Percentiles rank a stretch among this genome's conserved stretches.
Evolutionary conservation across 208 protist species (phyloP).

Genomic region (Wallacemonas sp.): DNA sequence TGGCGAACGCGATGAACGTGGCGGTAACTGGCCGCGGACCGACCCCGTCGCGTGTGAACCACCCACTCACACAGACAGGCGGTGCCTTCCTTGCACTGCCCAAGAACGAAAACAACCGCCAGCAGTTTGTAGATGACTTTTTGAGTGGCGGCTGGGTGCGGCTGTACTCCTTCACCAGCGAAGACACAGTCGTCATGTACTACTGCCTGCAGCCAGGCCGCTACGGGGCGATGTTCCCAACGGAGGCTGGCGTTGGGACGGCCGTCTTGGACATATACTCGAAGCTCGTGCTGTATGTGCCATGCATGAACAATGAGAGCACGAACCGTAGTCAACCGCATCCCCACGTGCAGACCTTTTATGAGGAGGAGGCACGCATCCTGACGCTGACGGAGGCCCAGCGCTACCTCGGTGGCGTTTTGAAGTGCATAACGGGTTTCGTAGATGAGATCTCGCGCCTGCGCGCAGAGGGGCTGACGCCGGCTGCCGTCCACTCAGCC

Average conservation of each 20-base stretch:
- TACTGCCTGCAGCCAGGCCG: constrained; percentile 85
- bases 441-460: constrained; percentile 64
- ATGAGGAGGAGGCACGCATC: constrained; percentile 79
- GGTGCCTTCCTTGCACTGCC: constrained; percentile 78
- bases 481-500: constrained; percentile 71
- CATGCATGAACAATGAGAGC: constrained; percentile 83
- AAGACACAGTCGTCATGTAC: constrained; percentile 83
- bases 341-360: constrained; percentile 87
- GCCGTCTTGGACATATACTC: constrained; percentile 83
- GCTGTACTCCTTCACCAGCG: constrained; percentile 79
- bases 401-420: constrained; percentile 64
- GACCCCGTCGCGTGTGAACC: constrained; percentile 8
- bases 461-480: constrained; percentile 66
- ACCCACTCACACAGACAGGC: constrained; percentile 4
- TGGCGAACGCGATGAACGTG: constrained; percentile 38
- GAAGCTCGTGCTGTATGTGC: constrained; percentile 82
- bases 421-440: constrained; percentile 73
- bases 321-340: constrained; percentile 81
- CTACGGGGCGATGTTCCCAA: constrained; percentile 85
- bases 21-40: not conserved
- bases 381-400: constrained; percentile 72
- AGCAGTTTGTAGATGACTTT: constrained; percentile 83
- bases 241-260: constrained; percentile 72
- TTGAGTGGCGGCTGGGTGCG: constrained; percentile 84
- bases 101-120: constrained; percentile 57